Base-by-base conservation (phyloP, 176 grass and related monocot genomes). In the Bromus sterilis region DNA sequence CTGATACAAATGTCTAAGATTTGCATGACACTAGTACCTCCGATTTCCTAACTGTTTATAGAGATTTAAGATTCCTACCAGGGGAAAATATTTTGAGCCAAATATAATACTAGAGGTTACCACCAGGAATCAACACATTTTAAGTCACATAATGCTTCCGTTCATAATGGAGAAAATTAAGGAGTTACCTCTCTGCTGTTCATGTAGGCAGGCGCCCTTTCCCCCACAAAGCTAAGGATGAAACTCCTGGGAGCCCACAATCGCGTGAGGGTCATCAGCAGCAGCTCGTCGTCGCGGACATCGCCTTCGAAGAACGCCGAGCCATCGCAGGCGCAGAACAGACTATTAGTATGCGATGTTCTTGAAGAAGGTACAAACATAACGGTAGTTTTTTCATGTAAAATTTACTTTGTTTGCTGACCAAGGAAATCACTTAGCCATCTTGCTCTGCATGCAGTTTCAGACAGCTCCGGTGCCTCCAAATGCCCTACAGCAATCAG, bases 181-280 rank as follows among this genome's bases (percentile, higher is more conserved):
- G 48, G 29, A n/a, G 56, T 81, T 34, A 61, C 51, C 85, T 32
- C 37, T 73, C 74, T 35, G 77, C 11, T 63, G 31, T 81, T 75
- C 80, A 58, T 85, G 56, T 35, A 98, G 96, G 82, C 84, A 6
- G 93, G 96, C 66, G 89, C 92, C 9, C 93, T 93, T 77, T 98
- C 96, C 70, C 96, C 96, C 2, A 98, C 86, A 78, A 98, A 95
- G 77, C 66, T 95, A 70, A 89, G 96, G 56, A 93, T 98, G 93
- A 98, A 93, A 81, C 89, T 98, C 42, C 41, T 95, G 15, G 90
- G 82, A 39, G 69, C 90, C 29, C 86, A 89, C 41, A 93, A 93
- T 73, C 87, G 88, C 2, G 74, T 87, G 5, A 98, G 86, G 63
- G 78, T 82, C n/a, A 89, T 80, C 84, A 91, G 79, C 76, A 95